Percentiles rank a stretch among this genome's conserved stretches.
Conservation (phyloP, 1,284 basidiomycete species). For the Apiotrichum gracile region DNA sequence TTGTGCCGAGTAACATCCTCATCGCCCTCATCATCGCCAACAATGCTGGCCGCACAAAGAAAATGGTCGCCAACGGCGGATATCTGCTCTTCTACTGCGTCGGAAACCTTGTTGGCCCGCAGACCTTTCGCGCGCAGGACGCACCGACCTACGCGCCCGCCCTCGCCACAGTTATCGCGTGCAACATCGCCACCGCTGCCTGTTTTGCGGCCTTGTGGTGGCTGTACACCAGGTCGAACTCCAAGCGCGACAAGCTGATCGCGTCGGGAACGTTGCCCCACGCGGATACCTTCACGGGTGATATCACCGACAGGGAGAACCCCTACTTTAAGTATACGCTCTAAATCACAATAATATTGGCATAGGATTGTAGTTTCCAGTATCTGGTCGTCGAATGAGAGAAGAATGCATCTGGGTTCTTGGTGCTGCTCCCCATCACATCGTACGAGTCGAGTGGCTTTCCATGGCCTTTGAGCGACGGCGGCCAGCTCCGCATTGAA, state of each 20-base stretch:
- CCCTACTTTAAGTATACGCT: constrained; percentile 5
- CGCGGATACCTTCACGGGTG: not conserved
- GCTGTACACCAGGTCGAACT: not conserved
- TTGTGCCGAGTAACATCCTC: constrained; percentile 2
- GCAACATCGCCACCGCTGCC: not conserved
- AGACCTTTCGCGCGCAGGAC: constrained; percentile 15
- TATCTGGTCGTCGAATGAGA: no score
- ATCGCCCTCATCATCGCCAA: constrained; percentile 8
- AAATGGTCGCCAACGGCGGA: constrained; percentile 18
- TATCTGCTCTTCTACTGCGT: constrained; percentile 22
- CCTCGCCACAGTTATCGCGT: not conserved
- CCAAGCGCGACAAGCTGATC: no score
- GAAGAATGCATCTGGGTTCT: no score
- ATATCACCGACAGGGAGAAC: constrained; percentile 8
- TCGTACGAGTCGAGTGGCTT: no score
- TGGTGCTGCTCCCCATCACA: no score
- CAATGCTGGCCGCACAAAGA: constrained; percentile 18
- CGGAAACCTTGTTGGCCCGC: constrained; percentile 26
- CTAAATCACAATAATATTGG: no score
- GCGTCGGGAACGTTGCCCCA: not conserved
- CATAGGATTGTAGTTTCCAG: no score
- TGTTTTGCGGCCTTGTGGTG: not conserved
- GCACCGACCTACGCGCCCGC: constrained; percentile 2
- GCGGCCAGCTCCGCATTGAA: no score
- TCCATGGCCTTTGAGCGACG: no score